Percentiles rank a stretch among this genome's conserved stretches.
These are phyloP conservation scores for Amanita fuliginea DNA, from an alignment of 768 basidiomycete genomes.

Conservation along the genomic window DNA sequence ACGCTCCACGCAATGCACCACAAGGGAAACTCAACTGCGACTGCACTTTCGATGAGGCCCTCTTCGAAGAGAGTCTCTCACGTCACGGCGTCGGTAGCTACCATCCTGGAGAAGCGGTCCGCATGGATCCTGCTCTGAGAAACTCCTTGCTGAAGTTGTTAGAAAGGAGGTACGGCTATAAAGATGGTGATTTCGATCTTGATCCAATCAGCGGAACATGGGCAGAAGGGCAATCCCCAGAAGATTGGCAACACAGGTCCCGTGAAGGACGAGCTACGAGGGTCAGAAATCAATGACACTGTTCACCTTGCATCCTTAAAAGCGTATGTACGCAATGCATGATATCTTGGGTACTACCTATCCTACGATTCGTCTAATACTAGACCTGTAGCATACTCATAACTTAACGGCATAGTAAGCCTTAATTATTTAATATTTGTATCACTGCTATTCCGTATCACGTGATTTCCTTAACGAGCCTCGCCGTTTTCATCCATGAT, in stretches of 20 bases:
- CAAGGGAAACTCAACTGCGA: slow-evolving; percentile 75
- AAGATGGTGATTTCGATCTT: slow-evolving; percentile 80
- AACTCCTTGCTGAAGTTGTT: slow-evolving; percentile 70
- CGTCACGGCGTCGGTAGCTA: slow-evolving; percentile 76
- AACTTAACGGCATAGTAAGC: not conserved
- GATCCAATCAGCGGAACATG: slow-evolving; percentile 54
- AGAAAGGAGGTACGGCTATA: slow-evolving; percentile 63
- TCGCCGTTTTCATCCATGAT: slow-evolving; percentile 18
- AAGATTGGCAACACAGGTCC: slow-evolving; percentile 51
- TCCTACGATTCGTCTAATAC: not conserved
- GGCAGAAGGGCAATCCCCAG: slow-evolving; percentile 54
- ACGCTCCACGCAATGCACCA: slow-evolving; percentile 75
- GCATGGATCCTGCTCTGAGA: slow-evolving; percentile 82
- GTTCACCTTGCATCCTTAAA: not conserved
- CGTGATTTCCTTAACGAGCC: not conserved
- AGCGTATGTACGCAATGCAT: not conserved
- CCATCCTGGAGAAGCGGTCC: slow-evolving; percentile 72
- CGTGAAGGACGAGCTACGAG: slow-evolving; percentile 22
- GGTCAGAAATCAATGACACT: slow-evolving; percentile 17
- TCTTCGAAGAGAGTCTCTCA: slow-evolving; percentile 77
- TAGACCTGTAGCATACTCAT: not conserved
- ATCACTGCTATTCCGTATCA: too few relatives aligned
- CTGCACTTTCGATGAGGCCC: slow-evolving; percentile 73
- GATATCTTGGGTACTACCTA: not conserved
- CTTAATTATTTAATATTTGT: not conserved